These are phyloP conservation scores for Solanum peruvianum DNA, from an alignment of 257 asterid species.

Conservation along the genomic window DNA sequence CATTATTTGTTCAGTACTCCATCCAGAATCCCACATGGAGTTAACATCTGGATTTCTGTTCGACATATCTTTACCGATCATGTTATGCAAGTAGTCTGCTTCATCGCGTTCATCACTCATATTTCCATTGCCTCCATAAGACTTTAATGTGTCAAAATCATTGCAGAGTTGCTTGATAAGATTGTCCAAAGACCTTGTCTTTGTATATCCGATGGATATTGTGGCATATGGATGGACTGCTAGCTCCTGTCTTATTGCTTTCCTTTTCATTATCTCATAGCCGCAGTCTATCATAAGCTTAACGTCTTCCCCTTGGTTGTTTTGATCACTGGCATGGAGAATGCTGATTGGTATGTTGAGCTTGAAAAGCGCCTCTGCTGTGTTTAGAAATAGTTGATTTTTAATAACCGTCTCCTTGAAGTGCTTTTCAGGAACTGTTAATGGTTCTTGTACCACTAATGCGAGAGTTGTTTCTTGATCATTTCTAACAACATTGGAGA, in stretches of 20 bases:
- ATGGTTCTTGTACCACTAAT: constrained; percentile 14
- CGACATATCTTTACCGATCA: constrained; percentile 52
- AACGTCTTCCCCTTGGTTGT: constrained; percentile 16
- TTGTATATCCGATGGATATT: constrained; percentile 1
- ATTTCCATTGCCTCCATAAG: constrained; percentile 14
- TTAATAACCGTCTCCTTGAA: constrained; percentile 58
- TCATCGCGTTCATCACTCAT: constrained; percentile 27
- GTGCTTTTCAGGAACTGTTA: constrained; percentile 61
- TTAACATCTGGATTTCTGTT: constrained; percentile 35
- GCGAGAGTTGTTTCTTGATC: background rate
- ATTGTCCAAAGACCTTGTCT: constrained; percentile 44
- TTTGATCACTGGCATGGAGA: constrained; percentile 40
- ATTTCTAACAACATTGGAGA: background rate
- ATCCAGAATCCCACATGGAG: constrained; percentile 73
- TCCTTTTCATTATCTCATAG: constrained; percentile 64
- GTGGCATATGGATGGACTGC: constrained; percentile 23
- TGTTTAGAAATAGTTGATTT: constrained; percentile 51
- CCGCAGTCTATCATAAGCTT: constrained; percentile 55
- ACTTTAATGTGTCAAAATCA: constrained; percentile 43
- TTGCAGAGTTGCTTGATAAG: constrained; percentile 56
- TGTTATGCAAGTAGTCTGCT: constrained; percentile 33
- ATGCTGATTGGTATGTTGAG: constrained; percentile 63
- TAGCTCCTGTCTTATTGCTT: constrained; percentile 50
- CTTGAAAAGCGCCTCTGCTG: constrained; percentile 82
- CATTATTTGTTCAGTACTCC: constrained; percentile 28